phyloP scores from a whole-genome alignment of 352 stramenopile genomes.

The Blastocystis sp. region DNA sequence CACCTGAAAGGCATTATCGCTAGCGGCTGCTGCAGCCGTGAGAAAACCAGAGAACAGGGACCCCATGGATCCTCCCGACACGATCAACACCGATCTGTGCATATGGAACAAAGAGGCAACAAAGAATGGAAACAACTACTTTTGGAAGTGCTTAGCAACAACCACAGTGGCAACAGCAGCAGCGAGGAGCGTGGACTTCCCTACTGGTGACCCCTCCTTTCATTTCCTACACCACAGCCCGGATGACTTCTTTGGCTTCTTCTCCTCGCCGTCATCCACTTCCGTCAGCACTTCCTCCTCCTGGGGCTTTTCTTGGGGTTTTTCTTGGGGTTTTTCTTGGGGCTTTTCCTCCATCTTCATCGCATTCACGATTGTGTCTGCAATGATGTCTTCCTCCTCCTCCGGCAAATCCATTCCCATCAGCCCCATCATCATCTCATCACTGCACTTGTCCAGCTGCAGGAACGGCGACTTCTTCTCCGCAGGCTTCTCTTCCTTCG shows the following conservation, averaged over 20 bases:
- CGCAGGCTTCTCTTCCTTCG: not conserved
- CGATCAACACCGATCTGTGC: conserved; percentile 11
- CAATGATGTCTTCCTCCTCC: conserved; percentile 2
- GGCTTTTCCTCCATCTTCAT: not conserved
- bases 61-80: conserved; percentile 60
- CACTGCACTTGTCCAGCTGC: not conserved
- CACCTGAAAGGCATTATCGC: not conserved
- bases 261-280: not conserved
- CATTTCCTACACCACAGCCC: conserved; percentile 36
- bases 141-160: conserved; percentile 19
- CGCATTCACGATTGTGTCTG: not conserved
- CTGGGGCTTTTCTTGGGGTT: not conserved
- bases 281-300: not conserved
- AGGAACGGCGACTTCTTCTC: not conserved
- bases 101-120: conserved; percentile 33
- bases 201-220: not conserved
- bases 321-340: not conserved
- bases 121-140: conserved; percentile 34
- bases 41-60: conserved; percentile 62
- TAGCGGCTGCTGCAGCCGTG: conserved; percentile 6
- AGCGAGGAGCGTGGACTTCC: conserved; percentile 34
- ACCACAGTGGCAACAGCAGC: conserved; percentile 40
- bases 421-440: not conserved
- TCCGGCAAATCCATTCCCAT: not conserved
- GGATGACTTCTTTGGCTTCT: not conserved